These are phyloP conservation scores for Hypoxylon fragiforme DNA, from an alignment of 495 filamentous ascomycete genomes.

Conservation along the genomic window DNA sequence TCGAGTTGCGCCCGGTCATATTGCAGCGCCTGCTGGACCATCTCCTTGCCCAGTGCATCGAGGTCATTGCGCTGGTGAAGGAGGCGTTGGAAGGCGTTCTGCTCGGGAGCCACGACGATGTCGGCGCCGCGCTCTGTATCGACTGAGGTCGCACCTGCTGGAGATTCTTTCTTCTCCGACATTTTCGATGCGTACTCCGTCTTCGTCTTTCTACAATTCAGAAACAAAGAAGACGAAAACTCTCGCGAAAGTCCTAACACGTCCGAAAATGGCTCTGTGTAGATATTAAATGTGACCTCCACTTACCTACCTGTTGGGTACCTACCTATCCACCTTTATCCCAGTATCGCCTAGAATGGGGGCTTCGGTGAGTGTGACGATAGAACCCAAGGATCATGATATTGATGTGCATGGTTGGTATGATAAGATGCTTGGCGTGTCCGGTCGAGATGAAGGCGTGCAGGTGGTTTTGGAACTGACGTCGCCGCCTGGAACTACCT, in stretches of 20 bases:
- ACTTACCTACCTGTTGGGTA: neutral
- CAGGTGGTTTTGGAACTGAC: neutral
- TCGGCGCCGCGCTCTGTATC: conserved; percentile 19
- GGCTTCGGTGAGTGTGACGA: neutral
- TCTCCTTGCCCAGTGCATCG: conserved; percentile 29
- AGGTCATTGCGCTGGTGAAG: conserved; percentile 28
- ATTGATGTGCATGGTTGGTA: conserved; percentile 1
- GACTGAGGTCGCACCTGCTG: conserved; percentile 6
- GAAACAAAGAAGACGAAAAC: neutral
- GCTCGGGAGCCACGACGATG: conserved; percentile 13
- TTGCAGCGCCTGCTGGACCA: conserved; percentile 38
- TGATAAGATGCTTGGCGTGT: conserved; percentile 30
- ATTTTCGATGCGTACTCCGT: conserved; percentile 22
- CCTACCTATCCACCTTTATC: neutral
- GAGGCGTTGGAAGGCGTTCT: conserved; percentile 20
- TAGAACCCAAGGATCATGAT: conserved; percentile 2
- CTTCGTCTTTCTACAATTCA: too few relatives aligned
- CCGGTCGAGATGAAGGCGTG: conserved; percentile 1
- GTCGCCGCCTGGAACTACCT: neutral
- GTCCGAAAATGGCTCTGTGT: too few relatives aligned
- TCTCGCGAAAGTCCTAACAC: too few relatives aligned
- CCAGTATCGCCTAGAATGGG: too few relatives aligned
- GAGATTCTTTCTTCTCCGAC: conserved; percentile 23
- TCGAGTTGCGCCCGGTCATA: conserved; percentile 39
- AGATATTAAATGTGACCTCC: too few relatives aligned